Evolutionary conservation across 2,329 filamentous ascomycete species (phyloP).

Genomic region (Alternaria sp.): DNA sequence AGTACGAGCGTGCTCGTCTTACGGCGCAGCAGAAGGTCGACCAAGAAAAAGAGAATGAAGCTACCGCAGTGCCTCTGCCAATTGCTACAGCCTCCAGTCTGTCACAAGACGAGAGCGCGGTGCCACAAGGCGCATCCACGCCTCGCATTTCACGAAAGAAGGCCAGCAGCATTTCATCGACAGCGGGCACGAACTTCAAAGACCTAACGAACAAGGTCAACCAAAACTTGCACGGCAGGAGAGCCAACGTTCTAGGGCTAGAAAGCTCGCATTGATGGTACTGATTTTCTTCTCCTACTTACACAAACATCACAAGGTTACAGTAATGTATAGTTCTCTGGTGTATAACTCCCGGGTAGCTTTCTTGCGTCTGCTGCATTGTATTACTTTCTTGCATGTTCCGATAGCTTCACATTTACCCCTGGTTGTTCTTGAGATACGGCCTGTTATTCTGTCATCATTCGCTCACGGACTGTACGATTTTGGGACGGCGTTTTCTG

Average conservation of each 20-base stretch:
- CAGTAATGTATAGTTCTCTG: slow-evolving; percentile 46
- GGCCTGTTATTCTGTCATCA: slow-evolving; percentile 9
- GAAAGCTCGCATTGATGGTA: slow-evolving; percentile 52
- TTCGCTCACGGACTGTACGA: slow-evolving; percentile 41
- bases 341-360: slow-evolving; percentile 24
- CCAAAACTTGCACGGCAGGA: slow-evolving; percentile 57
- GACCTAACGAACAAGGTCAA: slow-evolving; percentile 57
- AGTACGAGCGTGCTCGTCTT: slow-evolving; percentile 66
- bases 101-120: slow-evolving; percentile 35
- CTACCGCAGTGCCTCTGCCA: slow-evolving; percentile 22
- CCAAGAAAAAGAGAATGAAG: slow-evolving; percentile 53
- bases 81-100: slow-evolving; percentile 24
- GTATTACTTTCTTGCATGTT: slow-evolving; percentile 33
- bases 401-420: slow-evolving; percentile 10
- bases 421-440: slow-evolving; percentile 14
- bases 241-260: slow-evolving; percentile 56
- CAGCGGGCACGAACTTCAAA: slow-evolving; percentile 55
- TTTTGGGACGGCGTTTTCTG: slow-evolving; percentile 29
- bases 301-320: slow-evolving; percentile 25
- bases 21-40: slow-evolving; percentile 67
- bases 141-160: slow-evolving; percentile 56
- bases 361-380: slow-evolving; percentile 33
- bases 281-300: slow-evolving; percentile 16
- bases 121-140: slow-evolving; percentile 42
- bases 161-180: slow-evolving; percentile 48